Percentiles rank a stretch among this genome's conserved stretches.
phyloP scores from a whole-genome alignment of 148 eudicot genomes.

The Fagopyrum tataricum region DNA sequence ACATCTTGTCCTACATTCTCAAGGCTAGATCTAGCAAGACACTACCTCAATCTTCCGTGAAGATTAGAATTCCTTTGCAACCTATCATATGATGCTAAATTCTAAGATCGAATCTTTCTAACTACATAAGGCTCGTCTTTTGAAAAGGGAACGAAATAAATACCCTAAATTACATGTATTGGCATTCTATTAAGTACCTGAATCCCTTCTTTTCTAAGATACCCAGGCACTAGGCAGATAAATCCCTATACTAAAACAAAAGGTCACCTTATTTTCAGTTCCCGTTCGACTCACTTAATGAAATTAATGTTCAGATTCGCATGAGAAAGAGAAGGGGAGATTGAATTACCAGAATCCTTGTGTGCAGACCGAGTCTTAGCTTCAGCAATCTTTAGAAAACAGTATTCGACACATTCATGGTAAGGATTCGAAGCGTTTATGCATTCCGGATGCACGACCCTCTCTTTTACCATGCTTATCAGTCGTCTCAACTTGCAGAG shows the following conservation, averaged over 20 bases:
- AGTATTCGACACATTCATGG: constrained; percentile 80
- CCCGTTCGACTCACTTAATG: neutral
- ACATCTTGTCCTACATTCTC: neutral
- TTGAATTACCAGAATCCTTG: constrained; percentile 26
- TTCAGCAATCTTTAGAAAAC: constrained; percentile 73
- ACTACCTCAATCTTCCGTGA: neutral
- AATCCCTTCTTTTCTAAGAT: neutral
- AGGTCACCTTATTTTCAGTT: neutral
- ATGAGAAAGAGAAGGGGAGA: neutral
- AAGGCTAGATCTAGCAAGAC: neutral
- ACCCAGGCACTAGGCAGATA: neutral
- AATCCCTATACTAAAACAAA: neutral
- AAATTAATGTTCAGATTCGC: neutral
- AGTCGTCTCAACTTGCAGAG: neutral
- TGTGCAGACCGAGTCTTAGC: constrained; percentile 35
- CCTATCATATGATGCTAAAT: neutral
- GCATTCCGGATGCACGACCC: constrained; percentile 87
- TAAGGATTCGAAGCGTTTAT: constrained; percentile 77
- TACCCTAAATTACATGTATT: too few relatives aligned
- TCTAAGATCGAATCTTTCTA: neutral
- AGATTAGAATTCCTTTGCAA: neutral
- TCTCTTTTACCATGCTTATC: constrained; percentile 40
- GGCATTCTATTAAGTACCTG: neutral
- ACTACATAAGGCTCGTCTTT: neutral
- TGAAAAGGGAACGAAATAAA: neutral